Base-by-base conservation (phyloP, 2,329 filamentous ascomycete species). In the Sporothrix dimorphospora region DNA sequence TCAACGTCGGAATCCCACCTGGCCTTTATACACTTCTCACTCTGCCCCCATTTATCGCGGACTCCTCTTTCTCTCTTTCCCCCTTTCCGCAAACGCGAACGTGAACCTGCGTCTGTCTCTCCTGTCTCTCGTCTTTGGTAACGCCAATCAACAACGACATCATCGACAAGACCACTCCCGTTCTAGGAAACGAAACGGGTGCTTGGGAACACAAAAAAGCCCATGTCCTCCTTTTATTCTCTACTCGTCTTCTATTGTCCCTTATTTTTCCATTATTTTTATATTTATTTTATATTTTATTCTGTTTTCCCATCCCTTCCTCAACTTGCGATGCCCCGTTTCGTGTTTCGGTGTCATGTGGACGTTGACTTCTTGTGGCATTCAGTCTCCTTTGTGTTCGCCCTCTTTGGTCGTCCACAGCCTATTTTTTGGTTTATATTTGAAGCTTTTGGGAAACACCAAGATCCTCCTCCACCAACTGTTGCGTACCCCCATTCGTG, bases 71-170 rank as follows among this genome's bases (percentile, higher is more conserved):
- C 34, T 27, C 21, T 65, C 21, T 4, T 16, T 4, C 34, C 59
- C 57, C 21, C 21, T 65, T 65, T 45, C 38, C 59, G 21, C 40
- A 34, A 47, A 63, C 4, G 45, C 3, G 40, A 49, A 30, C 69
- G 47, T 57, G 40, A 65, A 40, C 57, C 69, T 65, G n/a, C 57
- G 47, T 51, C 27, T 42, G 63, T 67, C 42, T 67, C 63, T 67
- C 65, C 45, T 71, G 59, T 71, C 59, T 71, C 59, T 71, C 59
- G 59, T 42, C 47, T 71, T 57, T 71, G 69, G 69, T 71, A 71
- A 71, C 69, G 69, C 69, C 69, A 70, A 70, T 57, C 24, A 68
- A 30, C 47, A 66, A 71, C 69, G 38, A 21, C 59, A 66, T 66
- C 61, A 66, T 66, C 38, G 30, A 70, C 38, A 69, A 27, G 66